These are phyloP conservation scores for Oryza meridionalis DNA, from an alignment of 176 grass and related monocot species.

Conservation along the genomic window DNA sequence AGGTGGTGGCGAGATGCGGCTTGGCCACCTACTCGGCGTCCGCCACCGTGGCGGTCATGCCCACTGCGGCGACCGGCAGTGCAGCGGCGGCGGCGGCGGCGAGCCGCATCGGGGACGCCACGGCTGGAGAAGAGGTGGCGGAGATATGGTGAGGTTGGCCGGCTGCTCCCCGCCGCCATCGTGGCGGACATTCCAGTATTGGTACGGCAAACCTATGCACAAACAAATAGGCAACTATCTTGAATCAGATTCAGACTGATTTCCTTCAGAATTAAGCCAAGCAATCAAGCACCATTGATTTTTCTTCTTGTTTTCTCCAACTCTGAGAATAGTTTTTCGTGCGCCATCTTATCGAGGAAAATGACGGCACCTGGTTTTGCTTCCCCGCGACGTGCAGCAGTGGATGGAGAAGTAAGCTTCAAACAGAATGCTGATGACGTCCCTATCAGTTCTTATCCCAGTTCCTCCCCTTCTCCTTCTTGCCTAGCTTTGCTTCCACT, in stretches of 20 bases:
- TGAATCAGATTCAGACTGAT: background rate
- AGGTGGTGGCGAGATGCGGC: background rate
- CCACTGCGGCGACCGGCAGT: background rate
- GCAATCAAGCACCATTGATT: background rate
- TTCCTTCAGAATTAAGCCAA: background rate
- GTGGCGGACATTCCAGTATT: background rate
- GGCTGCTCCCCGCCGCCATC: background rate
- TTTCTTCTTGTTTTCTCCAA: background rate
- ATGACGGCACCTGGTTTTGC: conserved; percentile 31
- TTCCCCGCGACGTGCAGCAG: conserved; percentile 31
- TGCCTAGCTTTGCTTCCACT: conserved; percentile 54
- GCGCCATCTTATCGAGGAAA: conserved; percentile 1
- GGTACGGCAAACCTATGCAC: background rate
- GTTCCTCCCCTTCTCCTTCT: background rate
- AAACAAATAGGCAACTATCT: background rate
- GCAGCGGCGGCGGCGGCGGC: no score
- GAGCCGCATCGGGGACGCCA: no score
- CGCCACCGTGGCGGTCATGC: background rate
- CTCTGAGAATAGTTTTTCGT: background rate
- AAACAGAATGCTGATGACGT: conserved; percentile 48
- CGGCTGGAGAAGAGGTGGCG: no score
- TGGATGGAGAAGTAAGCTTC: conserved; percentile 48
- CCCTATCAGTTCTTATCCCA: conserved; percentile 35
- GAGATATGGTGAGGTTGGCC: background rate
- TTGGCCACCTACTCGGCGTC: background rate